Evolutionary conservation across 352 stramenopile genomes (phyloP).

Genomic region (Globisporangium parvum): DNA sequence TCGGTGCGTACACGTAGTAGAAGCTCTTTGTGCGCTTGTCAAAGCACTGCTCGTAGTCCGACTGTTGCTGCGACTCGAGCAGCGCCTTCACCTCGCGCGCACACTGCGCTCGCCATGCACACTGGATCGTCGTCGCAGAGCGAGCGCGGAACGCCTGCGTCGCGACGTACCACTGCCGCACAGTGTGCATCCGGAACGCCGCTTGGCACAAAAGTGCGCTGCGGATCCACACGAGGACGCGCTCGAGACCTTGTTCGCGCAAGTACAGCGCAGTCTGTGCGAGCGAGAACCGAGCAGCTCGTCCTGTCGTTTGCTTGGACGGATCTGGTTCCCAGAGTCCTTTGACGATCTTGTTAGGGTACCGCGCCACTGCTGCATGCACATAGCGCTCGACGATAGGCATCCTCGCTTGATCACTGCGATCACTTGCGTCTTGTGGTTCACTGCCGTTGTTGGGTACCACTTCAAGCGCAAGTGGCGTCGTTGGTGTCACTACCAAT

Average conservation of each 20-base stretch:
- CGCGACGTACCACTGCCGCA: constrained; percentile 44
- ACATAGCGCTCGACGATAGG: constrained; percentile 17
- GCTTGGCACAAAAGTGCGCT: constrained; percentile 43
- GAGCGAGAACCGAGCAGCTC: constrained; percentile 26
- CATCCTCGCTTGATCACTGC: too few relatives aligned
- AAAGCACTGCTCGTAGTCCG: constrained; percentile 61
- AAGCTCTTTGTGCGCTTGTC: constrained; percentile 47
- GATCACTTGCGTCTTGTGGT: neutral
- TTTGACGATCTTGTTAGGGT: constrained; percentile 28
- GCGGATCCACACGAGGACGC: constrained; percentile 46
- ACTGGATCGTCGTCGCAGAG: constrained; percentile 44
- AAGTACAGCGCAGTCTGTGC: constrained; percentile 66
- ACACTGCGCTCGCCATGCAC: constrained; percentile 35
- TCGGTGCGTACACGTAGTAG: constrained; percentile 65
- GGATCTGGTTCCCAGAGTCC: constrained; percentile 59
- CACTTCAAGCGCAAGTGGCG: constrained; percentile 1
- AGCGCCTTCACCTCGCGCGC: constrained; percentile 31
- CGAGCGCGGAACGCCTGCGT: constrained; percentile 28
- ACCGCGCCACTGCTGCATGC: constrained; percentile 27
- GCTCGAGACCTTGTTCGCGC: constrained; percentile 50
- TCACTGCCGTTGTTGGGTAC: neutral
- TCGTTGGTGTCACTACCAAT: constrained; percentile 16
- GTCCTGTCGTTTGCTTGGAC: constrained; percentile 2
- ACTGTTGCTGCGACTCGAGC: constrained; percentile 54
- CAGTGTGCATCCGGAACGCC: constrained; percentile 49